Base-by-base conservation (phyloP, 495 filamentous ascomycete genomes). In the Wilcoxina mikolae region DNA sequence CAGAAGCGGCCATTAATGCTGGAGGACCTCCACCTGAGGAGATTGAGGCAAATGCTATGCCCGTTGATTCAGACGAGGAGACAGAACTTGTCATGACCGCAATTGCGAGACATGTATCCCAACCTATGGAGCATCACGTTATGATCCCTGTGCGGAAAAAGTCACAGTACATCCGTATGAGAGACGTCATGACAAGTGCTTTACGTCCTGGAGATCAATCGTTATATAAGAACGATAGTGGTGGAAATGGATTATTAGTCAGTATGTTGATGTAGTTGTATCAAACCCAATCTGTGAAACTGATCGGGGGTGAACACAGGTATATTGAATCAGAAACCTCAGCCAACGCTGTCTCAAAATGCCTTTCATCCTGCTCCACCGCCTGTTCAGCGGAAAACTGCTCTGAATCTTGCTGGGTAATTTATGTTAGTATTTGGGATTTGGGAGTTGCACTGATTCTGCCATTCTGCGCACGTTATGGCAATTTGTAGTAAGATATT, bases 11-110 rank as follows among this genome's bases (percentile, higher is more conserved):
- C 28, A 84, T 98, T 60, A 88, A 94, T 65, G 89, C 89, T 58
- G 90, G 90, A 65, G 88, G 87, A 5, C 87, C 90, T n/a, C 70
- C 90, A 3, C 82, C 85, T 53, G 88, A 95, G 47, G 89, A 95
- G 47, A 82, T 85, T 17, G 84, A 83, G 45, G 74, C 73, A 51
- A 83, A 82, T 27, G 77, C 74, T 22, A 82, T 75, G 0, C 76
- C 83, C 0, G 80, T 96, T 25, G 93, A 98, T 68, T 87, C 82
- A 1, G 91, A 96, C 58, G 91, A 95, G 72, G 91, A 98, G 68
- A 82, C 81, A 39, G 83, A 88, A 46, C 73, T 81, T 0, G 84
- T 96, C 49, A 95, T 96, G 87, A 71, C 76, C 15, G 86, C 83
- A 11, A 76, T 98, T 43, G 71, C 79, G 11, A 79, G 82, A 33